These are phyloP conservation scores for Aureobasidium musti DNA, from an alignment of 2,329 filamentous ascomycete species.

Conservation along the genomic window DNA sequence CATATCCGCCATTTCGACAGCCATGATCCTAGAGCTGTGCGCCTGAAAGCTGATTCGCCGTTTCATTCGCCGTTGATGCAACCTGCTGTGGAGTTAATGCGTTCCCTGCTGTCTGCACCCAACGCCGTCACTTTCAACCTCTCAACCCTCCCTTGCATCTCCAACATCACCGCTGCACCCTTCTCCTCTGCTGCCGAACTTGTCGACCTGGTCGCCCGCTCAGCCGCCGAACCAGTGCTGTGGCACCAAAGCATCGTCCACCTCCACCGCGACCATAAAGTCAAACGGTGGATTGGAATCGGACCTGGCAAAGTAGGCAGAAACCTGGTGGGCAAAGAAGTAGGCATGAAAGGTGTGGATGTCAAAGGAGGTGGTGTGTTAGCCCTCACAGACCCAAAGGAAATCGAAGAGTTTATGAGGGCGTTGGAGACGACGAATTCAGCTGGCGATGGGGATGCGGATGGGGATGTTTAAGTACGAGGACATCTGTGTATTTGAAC, in stretches of 20 bases:
- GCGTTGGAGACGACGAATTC: no score
- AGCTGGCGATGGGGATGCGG: no score
- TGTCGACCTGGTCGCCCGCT: constrained; percentile 74
- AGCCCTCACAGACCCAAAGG: constrained; percentile 78
- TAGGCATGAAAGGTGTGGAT: constrained; percentile 74
- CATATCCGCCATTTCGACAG: constrained; percentile 88
- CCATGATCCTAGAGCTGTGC: constrained; percentile 85
- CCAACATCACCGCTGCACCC: constrained; percentile 80
- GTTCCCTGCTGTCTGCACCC: constrained; percentile 59
- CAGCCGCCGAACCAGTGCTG: constrained; percentile 85
- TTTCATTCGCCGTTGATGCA: constrained; percentile 93
- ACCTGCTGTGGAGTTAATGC: constrained; percentile 76
- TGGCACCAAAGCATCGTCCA: constrained; percentile 96
- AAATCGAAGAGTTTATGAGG: constrained; percentile 50
- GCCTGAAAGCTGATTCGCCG: constrained; percentile 81
- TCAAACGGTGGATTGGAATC: constrained; percentile 85
- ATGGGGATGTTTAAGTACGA: no score
- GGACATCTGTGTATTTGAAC: no score
- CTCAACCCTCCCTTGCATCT: constrained; percentile 76
- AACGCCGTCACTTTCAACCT: constrained; percentile 62
- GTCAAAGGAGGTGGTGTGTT: constrained; percentile 90
- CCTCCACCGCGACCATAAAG: constrained; percentile 77
- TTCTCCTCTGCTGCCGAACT: constrained; percentile 73
- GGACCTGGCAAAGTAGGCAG: constrained; percentile 91
- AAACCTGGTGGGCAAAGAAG: constrained; percentile 93